Evolutionary conservation across 2,329 filamentous ascomycete genomes (phyloP), one percentile per base, ranked within the genome.

Genomic region (Meredithiella fracta): DNA sequence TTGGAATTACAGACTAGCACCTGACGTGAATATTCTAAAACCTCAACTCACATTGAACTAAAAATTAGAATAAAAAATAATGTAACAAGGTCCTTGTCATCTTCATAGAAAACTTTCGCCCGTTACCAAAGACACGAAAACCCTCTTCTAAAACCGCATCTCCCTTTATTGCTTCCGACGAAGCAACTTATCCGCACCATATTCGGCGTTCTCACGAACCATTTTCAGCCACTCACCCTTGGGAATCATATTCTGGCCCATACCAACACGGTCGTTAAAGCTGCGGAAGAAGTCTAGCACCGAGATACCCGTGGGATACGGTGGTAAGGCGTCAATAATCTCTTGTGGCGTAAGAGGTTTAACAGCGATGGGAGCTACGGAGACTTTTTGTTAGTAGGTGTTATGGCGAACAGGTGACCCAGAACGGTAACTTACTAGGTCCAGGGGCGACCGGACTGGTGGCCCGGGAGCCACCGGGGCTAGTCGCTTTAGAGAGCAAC

Each of bases 401-500:
- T n/a, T 25, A 50, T 59, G 54, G 58, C 29, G 8, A 22, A 37
- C 22, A 40, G 7, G n/a, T 11, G 47, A 38, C 8, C 22, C 34
- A 3, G 25, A 3, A 20, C 7, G 29, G 44, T 34, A 23, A 20
- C 3, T 20, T 40, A 50, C 31, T 63, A 67, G 66, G 67, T 72
- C 71, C 66, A 60, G 65, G 60, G 61, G 67, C 63, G 15, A 51
- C 71, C 63, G 79, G 83, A 63, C 82, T 86, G 29, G 75, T 75
- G 53, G 78, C 76, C 59, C 82, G 73, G 7, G 80, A 85, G 15
- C 72, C 78, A 6, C 70, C 69, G n/a, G 25, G 79, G 4, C 79
- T 34, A 11, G 5, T 79, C 17, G 71, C 73, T 54, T 67, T 71
- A 26, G 71, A 67, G 22, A 73, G 69, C 53, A 80, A 67, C 65